Base-by-base conservation (phyloP, 495 filamentous ascomycete species). In the Daldinia loculata region DNA sequence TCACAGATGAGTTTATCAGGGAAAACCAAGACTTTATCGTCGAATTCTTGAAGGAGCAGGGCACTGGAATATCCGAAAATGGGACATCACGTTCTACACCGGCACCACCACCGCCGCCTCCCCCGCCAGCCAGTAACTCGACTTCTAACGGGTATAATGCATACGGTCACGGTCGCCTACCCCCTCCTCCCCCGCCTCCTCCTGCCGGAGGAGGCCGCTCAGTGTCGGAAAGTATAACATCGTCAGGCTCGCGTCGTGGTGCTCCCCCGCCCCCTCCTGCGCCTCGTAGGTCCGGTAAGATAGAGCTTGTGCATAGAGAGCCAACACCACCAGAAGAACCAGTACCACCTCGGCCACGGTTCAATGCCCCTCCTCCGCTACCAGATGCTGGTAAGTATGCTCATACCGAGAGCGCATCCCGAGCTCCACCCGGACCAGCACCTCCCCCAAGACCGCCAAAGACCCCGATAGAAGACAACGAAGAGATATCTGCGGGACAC, bases 1-100 rank as follows among this genome's bases (percentile, higher is more conserved):
- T 98, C 50, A 96, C 92, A 1, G 92, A 95, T 74, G 95, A 97
- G 75, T 90, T 95, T 71, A 95, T 98, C 63, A 89, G 88, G 60
- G 92, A 96, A 63, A 94, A 98, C 74, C 91, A 93, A 43, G 95
- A 97, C 59, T 98, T 98, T 72, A 99, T 98, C 78, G 93, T 95
- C 78, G 85, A 89, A 17, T 99, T 95, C 74, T 90, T 98, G 71
- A 86, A 95, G 77, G 89, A 93, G 72, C 92, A 95, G 77, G 85
- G 85, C 30, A 84, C 53, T 41, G 64, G 38, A 29, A 43, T 72
- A 55, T 38, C 70, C 19, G 34, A 26, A 8, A 65, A 73, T 7
- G 72, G 63, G 26, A 48, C 52, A 29, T 36, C 45, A 39, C 39
- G 62, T 27, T 51, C 52, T 61, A 53, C 78, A 12, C 66, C 86